A percentile compares a stretch with the other conserved stretches of the same genome.
These are phyloP conservation scores for Calonectria henricotiae DNA, from an alignment of 2,329 filamentous ascomycete species.

Conservation along the genomic window DNA sequence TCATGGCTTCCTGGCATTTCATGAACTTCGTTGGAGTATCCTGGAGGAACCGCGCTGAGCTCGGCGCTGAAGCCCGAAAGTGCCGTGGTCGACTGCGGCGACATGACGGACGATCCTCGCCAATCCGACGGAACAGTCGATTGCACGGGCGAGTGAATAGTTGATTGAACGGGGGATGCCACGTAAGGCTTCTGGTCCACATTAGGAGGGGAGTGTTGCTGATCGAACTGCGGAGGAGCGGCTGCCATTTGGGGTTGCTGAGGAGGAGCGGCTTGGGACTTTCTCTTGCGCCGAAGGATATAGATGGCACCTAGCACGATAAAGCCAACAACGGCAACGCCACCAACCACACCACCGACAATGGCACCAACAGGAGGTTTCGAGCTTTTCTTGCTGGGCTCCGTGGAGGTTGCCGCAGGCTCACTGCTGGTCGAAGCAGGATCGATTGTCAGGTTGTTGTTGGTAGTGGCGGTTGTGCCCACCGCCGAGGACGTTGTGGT, in stretches of 20 bases:
- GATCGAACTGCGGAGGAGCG: not conserved
- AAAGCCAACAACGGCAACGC: constrained; percentile 1
- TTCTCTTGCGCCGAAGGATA: constrained; percentile 9
- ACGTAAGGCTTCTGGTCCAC: constrained; percentile 6
- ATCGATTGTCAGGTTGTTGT: not conserved
- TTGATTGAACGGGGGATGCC: constrained; percentile 3
- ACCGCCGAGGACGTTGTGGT: not conserved
- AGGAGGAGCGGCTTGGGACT: not conserved
- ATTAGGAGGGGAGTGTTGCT: not conserved
- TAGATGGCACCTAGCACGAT: not conserved
- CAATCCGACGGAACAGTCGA: not conserved
- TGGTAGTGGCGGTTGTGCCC: not conserved
- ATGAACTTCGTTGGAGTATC: not conserved
- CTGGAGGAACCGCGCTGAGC: not conserved
- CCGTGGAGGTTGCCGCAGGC: not conserved
- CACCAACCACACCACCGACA: constrained; percentile 9
- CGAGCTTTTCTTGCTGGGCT: not conserved
- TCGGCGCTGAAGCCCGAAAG: not conserved
- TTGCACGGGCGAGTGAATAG: not conserved
- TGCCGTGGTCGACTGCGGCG: not conserved
- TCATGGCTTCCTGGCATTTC: not conserved
- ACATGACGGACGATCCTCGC: constrained; percentile 13
- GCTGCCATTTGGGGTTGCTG: not conserved
- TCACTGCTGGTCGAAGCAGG: not conserved
- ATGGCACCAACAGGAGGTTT: constrained; percentile 1